Evolutionary conservation across 2,329 filamentous ascomycete species (phyloP).

Genomic region (Fusarium temperatum): DNA sequence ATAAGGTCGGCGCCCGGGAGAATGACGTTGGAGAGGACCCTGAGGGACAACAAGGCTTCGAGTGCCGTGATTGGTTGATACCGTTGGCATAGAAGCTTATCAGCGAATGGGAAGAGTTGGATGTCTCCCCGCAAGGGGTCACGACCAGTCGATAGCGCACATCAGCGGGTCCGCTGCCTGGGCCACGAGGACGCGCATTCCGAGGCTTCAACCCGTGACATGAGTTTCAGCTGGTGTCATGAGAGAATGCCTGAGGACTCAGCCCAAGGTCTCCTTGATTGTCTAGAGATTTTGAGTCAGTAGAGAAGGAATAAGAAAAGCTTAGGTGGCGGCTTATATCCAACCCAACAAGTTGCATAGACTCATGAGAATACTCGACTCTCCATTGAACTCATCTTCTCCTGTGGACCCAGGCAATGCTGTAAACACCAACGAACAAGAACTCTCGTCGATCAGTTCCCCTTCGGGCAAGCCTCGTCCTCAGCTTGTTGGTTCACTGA

Average conservation of each 20-base stretch:
- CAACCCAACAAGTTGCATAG: neutral
- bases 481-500: neutral
- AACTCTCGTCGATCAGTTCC: neutral
- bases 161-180: constrained; percentile 29
- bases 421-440: neutral
- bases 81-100: neutral
- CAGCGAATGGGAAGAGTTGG: neutral
- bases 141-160: constrained; percentile 21
- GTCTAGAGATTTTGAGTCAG: neutral
- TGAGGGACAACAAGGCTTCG: constrained; percentile 5
- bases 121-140: constrained; percentile 24
- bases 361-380: neutral
- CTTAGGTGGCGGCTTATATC: too few species aligned
- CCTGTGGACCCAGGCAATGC: rapidly evolving
- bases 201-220: constrained; percentile 6
- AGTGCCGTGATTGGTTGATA: constrained; percentile 10
- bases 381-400: too few species aligned
- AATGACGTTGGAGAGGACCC: constrained; percentile 33
- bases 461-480: neutral
- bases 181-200: constrained; percentile 25
- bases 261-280: too few species aligned
- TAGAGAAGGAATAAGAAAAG: neutral
- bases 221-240: constrained; percentile 6
- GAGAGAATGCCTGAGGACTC: neutral
- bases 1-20: constrained; percentile 27